These are phyloP conservation scores for Sugiyamaella mastotermitis DNA, from an alignment of 805 yeast genomes.

Conservation along the genomic window DNA sequence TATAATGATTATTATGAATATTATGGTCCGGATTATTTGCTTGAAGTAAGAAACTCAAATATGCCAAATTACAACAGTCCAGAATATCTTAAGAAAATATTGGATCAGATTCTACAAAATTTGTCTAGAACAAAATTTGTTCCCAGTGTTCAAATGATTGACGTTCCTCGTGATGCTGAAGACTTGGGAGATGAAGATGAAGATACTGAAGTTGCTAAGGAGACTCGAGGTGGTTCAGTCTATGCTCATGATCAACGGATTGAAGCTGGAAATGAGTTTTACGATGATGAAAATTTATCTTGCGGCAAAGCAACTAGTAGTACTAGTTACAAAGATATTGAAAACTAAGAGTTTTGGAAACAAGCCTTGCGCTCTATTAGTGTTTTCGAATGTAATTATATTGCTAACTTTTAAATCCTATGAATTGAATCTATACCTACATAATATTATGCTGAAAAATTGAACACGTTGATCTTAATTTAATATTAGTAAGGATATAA, in stretches of 20 bases:
- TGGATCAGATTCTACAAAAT: constrained; percentile 69
- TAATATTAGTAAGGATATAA: no score
- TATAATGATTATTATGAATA: constrained; percentile 96
- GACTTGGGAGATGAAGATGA: constrained; percentile 84
- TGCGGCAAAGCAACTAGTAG: constrained; percentile 24
- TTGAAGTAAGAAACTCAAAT: constrained; percentile 91
- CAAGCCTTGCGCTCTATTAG: no score
- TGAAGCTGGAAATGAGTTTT: constrained; percentile 72
- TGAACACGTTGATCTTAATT: no score
- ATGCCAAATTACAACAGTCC: constrained; percentile 96
- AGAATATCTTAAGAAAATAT: constrained; percentile 80
- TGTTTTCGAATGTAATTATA: neutral
- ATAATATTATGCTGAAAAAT: no score
- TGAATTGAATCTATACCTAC: neutral
- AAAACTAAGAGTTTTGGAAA: no score
- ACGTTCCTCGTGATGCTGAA: constrained; percentile 80
- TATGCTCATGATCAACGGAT: constrained; percentile 71
- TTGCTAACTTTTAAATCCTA: neutral
- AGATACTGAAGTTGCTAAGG: constrained; percentile 71
- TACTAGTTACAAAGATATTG: constrained; percentile 11
- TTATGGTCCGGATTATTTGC: constrained; percentile 93
- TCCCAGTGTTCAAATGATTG: constrained; percentile 92
- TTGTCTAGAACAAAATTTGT: constrained; percentile 86
- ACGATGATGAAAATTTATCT: constrained; percentile 53
- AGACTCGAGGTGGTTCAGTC: constrained; percentile 87